A percentile compares a stretch with the other conserved stretches of the same genome.
Evolutionary conservation across 176 grass and related monocot species (phyloP).

Genomic region (Puya raimondii): DNA sequence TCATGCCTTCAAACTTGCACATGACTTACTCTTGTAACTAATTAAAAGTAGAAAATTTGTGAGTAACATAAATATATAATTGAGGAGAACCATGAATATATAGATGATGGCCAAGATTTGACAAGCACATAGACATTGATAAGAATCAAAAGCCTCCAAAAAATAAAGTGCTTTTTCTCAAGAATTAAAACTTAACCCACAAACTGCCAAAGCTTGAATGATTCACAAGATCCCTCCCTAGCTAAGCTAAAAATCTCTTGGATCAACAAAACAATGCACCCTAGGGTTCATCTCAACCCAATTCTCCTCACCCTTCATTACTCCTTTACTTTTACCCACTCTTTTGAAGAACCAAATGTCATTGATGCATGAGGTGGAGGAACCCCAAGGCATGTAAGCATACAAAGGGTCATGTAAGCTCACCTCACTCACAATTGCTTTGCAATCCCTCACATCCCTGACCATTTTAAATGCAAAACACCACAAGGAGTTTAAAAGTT

Average conservation of each 20-base stretch:
- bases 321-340: background rate
- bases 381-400: background rate
- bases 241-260: constrained; percentile 8
- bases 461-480: background rate
- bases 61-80: too few relatives aligned
- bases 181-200: background rate
- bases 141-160: too few relatives aligned
- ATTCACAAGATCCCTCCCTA: background rate
- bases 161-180: background rate
- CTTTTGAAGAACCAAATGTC: constrained; percentile 1
- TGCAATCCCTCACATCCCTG: background rate
- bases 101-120: too few relatives aligned
- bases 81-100: too few relatives aligned
- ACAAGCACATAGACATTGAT: too few relatives aligned
- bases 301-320: background rate
- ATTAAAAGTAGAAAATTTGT: too few relatives aligned
- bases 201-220: background rate
- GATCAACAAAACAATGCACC: constrained; percentile 9
- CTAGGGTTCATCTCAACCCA: background rate
- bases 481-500: constrained; percentile 5
- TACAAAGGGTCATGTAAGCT: background rate
- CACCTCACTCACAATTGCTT: constrained; percentile 4
- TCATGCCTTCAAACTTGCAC: too few relatives aligned
- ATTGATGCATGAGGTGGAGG: constrained; percentile 6
- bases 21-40: too few relatives aligned